Base-by-base conservation (phyloP, 2,329 filamentous ascomycete genomes). In the Ophiosphaerella narmari region DNA sequence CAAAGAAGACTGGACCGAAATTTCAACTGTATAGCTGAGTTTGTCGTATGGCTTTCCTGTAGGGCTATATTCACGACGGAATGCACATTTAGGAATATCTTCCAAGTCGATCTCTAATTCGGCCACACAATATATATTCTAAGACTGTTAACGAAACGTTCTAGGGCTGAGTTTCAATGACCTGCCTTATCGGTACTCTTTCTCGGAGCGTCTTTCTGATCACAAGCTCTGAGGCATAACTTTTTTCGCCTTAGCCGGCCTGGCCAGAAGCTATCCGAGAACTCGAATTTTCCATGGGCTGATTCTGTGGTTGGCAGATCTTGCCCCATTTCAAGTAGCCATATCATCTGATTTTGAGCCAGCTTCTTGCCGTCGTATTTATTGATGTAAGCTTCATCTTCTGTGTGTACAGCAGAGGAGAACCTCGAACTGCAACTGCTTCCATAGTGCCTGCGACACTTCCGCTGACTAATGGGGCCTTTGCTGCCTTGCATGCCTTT, bases 391-490 rank as follows among this genome's bases (percentile, higher is more conserved):
- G 44, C 11, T 2, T 70, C 63, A 1, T 0, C 0, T 7, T 59
- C 50, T 1, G 2, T 7, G 18, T 68, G 64, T 2, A 48, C 32
- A 0, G 8, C 6, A 0, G 2, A 0, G 1, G 21, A 6, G 52
- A 64, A 66, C 2, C 0, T 0, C 1, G 0, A 0, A 1, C 0
- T 9, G 26, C 7, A 60, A 1, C 0, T 0, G 0, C 54, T 63
- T 1, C 66, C 66, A 23, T 68, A 70, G 16, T 59, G 16, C 1
- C 63, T 39, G 4, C 66, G 61, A 16, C 55, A 59, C 24, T 65
- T 66, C 12, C 65, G 60, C 0, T 49, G 47, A 35, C 34, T 35
- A 26, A 66, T 45, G 0, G 37, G 1, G 0, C n/a, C 11, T n/a
- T 11, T 11, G 0, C 14, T 37, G 8, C 40, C 46, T 35, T 69